phyloP scores from a whole-genome alignment of 2,329 filamentous ascomycete genomes.

The Stachybotrys chartarum region DNA sequence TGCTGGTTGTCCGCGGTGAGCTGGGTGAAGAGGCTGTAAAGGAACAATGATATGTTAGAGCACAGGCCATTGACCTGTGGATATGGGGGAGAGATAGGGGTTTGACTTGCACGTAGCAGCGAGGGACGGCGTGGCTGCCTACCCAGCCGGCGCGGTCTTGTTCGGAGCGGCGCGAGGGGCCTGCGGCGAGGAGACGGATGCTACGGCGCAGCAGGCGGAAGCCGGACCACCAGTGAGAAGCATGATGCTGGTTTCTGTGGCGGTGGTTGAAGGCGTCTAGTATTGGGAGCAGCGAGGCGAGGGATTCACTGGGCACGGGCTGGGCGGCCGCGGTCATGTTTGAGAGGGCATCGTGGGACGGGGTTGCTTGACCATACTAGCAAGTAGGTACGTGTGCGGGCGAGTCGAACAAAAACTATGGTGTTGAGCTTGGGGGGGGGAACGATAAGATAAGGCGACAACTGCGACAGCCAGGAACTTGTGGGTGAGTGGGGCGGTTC shows the following conservation, averaged over 20 bases:
- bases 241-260: constrained; percentile 86
- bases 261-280: constrained; percentile 72
- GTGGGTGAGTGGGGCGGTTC: no score
- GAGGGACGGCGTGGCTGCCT: constrained; percentile 20
- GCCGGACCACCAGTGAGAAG: constrained; percentile 71
- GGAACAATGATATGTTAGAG: background rate
- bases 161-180: constrained; percentile 2
- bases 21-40: constrained; percentile 55
- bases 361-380: background rate
- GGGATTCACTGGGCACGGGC: constrained; percentile 14
- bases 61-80: no score
- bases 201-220: constrained; percentile 67
- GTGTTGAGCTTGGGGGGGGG: background rate
- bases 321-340: constrained; percentile 1
- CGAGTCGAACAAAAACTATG: background rate
- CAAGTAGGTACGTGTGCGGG: no score
- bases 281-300: constrained; percentile 39
- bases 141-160: constrained; percentile 20
- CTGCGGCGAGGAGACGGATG: constrained; percentile 42
- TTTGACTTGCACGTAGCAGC: constrained; percentile 26
- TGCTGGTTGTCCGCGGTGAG: constrained; percentile 67
- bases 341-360: background rate
- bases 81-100: background rate
- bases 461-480: background rate
- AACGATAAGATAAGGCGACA: background rate